Base-by-base conservation (phyloP, 2,329 filamentous ascomycete species). In the Thyridium curvatum region DNA sequence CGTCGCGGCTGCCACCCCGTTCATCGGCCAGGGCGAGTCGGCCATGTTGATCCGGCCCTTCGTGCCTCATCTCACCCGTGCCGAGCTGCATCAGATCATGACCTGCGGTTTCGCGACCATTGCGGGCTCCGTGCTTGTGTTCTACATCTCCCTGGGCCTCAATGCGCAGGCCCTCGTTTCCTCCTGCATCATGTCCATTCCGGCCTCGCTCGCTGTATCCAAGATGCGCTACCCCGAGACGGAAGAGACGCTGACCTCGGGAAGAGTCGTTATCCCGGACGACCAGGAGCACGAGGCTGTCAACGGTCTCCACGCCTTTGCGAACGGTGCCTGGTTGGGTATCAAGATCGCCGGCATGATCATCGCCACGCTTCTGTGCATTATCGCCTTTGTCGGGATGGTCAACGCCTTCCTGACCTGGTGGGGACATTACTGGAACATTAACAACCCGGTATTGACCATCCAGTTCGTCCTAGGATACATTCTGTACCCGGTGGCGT, bases 111-210 rank as follows among this genome's bases (percentile, higher is more conserved):
- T 94, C 52, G 89, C 90, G 17, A 95, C 90, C 34, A 95, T 96
- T 52, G 86, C 89, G 12, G 90, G 90, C 44, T 88, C 82, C 52
- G 86, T 94, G 12, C 69, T 96, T 30, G 83, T 93, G 18, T 86
- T 85, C 12, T 96, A 94, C 61, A 90, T 95, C 46, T 69, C 72
- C 18, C 79, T 95, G 52, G 89, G 89, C 31, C 72, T 95, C 40
- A 93, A 89, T 59, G 71, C 86, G 1, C 84, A 94, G 59, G 89
- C 86, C 3, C 71, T 96, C 34, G 84, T 95, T 18, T 94, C 87
- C 3, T 90, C 86, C 8, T 95, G 89, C 57, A 89, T 95, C 59
- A 96, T 96, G 90, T 90, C 84, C 52, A 95, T 95, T 47, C 90
- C 90, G 0, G 89, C 89, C 1, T 94, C 88, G 4, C 73, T 96